Base-by-base conservation (phyloP, 164 flowering plant genomes). In the Magnolia officinalis region DNA sequence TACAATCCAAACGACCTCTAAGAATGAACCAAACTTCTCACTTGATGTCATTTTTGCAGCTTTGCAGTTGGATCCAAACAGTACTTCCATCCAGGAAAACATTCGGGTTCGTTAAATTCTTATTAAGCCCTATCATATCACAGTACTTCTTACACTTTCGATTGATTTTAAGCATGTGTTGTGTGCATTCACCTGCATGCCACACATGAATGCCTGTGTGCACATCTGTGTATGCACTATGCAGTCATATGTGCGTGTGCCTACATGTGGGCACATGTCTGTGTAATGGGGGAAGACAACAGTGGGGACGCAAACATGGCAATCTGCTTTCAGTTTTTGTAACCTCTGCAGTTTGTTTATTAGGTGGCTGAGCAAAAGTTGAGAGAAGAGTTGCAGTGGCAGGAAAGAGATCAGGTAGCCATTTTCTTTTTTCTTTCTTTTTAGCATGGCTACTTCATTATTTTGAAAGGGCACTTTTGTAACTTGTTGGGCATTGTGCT, bases 11-110 rank as follows among this genome's bases (percentile, higher is more conserved):
- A 37, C 45, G 45, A 0, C 45, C 45, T 5, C 45, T 55, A 55
- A 55, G 61, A 55, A 55, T 55, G 18, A 11, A 16, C 13, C 61
- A 55, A 55, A 16, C 18, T 55, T 55, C 10, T 52, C 19, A 26
- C 68, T 24, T 29, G n/a, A 68, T 31, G 51, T 71, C 16, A 67
- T 67, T 70, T 79, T 29, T 85, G 86, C 92, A 94, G 98, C 97
- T 52, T 81, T 92, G 79, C 89, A 79, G 50, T 82, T 94, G 88
- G 98, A 94, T 83, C 98, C 98, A 67, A 83, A 84, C 72, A 94
- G 88, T 74, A 88, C 83, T 24, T 79, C 91, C 61, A 87, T 94
- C 73, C 90, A 80, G 78, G 97, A 92, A 80, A 94, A 92, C 81
- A 87, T 92, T 58, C 86, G 83, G 94, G 97, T 94, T 61, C 67